These are phyloP conservation scores for Cinnamomum micranthum DNA, from an alignment of 164 flowering plant species.

Conservation along the genomic window DNA sequence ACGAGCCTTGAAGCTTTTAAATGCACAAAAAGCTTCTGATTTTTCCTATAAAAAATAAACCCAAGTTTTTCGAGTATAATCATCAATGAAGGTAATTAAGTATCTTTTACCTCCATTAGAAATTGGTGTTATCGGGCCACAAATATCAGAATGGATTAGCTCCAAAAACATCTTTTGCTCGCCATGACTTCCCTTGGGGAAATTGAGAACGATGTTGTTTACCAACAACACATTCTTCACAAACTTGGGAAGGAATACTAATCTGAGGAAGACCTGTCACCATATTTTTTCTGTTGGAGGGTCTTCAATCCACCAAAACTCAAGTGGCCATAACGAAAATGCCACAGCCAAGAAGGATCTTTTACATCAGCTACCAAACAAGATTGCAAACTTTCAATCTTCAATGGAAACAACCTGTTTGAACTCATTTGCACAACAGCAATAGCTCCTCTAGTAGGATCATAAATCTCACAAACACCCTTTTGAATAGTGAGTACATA, in stretches of 20 bases:
- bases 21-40: too few species aligned
- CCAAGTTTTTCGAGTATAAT: too few species aligned
- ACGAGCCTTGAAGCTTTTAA: too few species aligned
- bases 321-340: slow-evolving; percentile 1
- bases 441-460: slow-evolving; percentile 2
- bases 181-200: too few species aligned
- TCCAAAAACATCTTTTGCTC: too few species aligned
- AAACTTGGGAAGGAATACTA: not conserved
- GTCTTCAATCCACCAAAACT: not conserved
- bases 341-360: slow-evolving; percentile 8
- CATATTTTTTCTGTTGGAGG: slow-evolving; percentile 4
- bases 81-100: too few species aligned
- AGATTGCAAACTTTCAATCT: not conserved
- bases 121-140: too few species aligned
- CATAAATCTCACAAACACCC: slow-evolving; percentile 5
- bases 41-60: too few species aligned
- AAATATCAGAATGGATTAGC: too few species aligned
- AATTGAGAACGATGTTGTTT: too few species aligned
- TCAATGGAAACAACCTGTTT: slow-evolving; percentile 6
- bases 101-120: too few species aligned
- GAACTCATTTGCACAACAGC: slow-evolving; percentile 5
- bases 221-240: not conserved
- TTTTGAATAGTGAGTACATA: not conserved
- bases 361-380: slow-evolving; percentile 5
- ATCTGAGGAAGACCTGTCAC: slow-evolving; percentile 5